These are phyloP conservation scores for Colletotrichum truncatum DNA, from an alignment of 2,329 filamentous ascomycete genomes.

Conservation along the genomic window DNA sequence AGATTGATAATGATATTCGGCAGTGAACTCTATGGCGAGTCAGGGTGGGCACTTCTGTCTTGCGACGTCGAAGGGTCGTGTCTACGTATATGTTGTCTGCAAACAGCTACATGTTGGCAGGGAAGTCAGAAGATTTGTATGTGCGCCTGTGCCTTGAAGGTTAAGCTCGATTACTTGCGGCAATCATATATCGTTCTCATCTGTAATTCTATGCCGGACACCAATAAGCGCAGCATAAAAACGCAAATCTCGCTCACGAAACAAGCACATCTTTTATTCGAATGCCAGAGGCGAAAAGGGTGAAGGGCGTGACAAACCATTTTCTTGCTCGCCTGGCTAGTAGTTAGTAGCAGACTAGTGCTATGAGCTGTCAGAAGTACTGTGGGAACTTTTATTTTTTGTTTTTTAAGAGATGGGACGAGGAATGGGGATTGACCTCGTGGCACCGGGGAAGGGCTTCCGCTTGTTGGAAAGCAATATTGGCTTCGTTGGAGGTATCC, in stretches of 20 bases:
- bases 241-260: not conserved
- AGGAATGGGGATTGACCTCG: slow-evolving; percentile 19
- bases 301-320: not conserved
- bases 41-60: slow-evolving; percentile 8
- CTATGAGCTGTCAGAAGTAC: slow-evolving; percentile 16
- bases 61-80: slow-evolving; percentile 12
- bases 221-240: not conserved
- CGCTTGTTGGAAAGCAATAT: slow-evolving; percentile 4
- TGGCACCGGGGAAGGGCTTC: slow-evolving; percentile 31
- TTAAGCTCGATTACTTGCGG: no score
- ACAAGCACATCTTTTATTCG: not conserved
- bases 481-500: not conserved
- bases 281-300: not conserved
- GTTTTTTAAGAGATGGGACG: slow-evolving; percentile 21
- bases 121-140: no score
- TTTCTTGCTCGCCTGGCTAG: slow-evolving; percentile 10
- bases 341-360: no score
- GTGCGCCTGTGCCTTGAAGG: no score
- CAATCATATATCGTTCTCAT: no score
- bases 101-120: not conserved
- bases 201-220: not conserved
- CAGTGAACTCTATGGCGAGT: slow-evolving; percentile 24
- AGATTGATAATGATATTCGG: slow-evolving; percentile 26
- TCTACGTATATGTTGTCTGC: slow-evolving; percentile 3
- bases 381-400: slow-evolving; percentile 9